Base-by-base conservation (phyloP, 495 filamentous ascomycete genomes). In the Neurospora sp. region DNA sequence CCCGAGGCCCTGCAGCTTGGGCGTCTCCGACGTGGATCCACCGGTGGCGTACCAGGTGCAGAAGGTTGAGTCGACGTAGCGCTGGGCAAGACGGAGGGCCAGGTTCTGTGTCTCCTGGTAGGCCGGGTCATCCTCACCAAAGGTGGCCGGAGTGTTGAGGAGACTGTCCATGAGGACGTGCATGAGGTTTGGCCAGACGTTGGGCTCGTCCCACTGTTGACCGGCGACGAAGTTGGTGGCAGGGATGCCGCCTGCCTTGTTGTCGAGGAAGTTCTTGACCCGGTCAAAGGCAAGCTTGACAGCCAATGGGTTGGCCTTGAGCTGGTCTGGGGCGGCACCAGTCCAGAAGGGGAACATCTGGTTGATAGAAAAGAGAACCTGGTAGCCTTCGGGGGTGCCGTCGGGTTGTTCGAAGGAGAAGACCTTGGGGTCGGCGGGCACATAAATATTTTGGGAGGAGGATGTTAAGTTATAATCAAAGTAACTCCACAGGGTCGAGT, bases 291-390 rank as follows among this genome's bases (percentile, higher is more conserved):
- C 82, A 18, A 78, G 77, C 71, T 79, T 79, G 8, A 87, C 84
- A 18, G 85, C 85, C 12, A 85, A 77, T 1, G 85, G 84, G 73
- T 86, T 86, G 73, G 82, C 74, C 71, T 80, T 84, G 16, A 87
- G 76, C 20, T 81, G 71, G 6, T 54, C 71, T 2, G 85, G 84
- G n/a, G 85, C 85, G 12, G 85, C 84, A 18, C 85, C 85, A 18
- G 85, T 81, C 85, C 85, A 87, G 82, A 87, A 86, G 14, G 85
- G 85, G 75, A 84, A 87, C 73, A 84, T 82, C 76, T 86, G 85
- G 8, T 83, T 82, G 72, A 81, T 54, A 70, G 81, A 69, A 73
- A 86, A 86, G 71, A 85, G 72, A 7, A 86, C 79, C 70, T 85
- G 83, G 1, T 81, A 69, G 31, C 83, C 84, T 11, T 80, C 73